Evolutionary conservation across 1,139 yeast species (phyloP).

Genomic region (Yamadazyma sp.): DNA sequence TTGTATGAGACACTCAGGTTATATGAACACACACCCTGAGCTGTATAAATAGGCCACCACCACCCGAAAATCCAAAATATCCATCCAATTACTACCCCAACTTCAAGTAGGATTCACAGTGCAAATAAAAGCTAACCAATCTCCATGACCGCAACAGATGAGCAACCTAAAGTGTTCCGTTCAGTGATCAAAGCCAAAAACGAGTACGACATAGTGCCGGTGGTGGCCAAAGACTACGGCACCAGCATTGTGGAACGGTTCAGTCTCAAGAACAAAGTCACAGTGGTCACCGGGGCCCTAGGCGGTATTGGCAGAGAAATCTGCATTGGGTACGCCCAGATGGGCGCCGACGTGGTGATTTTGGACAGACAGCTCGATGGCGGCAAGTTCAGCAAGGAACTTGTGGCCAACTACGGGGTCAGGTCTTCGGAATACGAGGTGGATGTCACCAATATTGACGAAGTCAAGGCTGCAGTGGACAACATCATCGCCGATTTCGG

Average conservation of each 20-base stretch:
- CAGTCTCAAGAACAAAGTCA: conserved; percentile 71
- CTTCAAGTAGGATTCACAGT: too few relatives aligned
- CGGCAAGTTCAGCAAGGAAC: conserved; percentile 42
- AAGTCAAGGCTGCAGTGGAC: conserved; percentile 54
- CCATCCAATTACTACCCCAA: too few relatives aligned
- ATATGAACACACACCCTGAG: too few relatives aligned
- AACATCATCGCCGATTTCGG: conserved; percentile 65
- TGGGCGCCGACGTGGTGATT: conserved; percentile 83
- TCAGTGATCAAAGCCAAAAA: conserved; percentile 25
- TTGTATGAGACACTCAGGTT: too few relatives aligned
- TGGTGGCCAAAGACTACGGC: conserved; percentile 22
- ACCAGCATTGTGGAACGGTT: conserved; percentile 44
- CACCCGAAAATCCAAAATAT: too few relatives aligned
- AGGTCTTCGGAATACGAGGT: conserved; percentile 65
- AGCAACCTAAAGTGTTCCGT: conserved; percentile 6
- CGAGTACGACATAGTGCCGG: conserved; percentile 22
- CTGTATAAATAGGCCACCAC: too few relatives aligned
- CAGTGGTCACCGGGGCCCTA: conserved; percentile 80
- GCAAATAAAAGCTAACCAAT: not conserved
- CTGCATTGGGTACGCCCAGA: conserved; percentile 80
- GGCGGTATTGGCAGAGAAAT: conserved; percentile 79
- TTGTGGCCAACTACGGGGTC: conserved; percentile 59
- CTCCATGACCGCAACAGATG: not conserved
- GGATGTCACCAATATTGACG: conserved; percentile 57
- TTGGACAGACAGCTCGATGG: conserved; percentile 57